Evolutionary conservation across 139 green algal genomes (phyloP).

Genomic region (Chlorella sorokiniana): DNA sequence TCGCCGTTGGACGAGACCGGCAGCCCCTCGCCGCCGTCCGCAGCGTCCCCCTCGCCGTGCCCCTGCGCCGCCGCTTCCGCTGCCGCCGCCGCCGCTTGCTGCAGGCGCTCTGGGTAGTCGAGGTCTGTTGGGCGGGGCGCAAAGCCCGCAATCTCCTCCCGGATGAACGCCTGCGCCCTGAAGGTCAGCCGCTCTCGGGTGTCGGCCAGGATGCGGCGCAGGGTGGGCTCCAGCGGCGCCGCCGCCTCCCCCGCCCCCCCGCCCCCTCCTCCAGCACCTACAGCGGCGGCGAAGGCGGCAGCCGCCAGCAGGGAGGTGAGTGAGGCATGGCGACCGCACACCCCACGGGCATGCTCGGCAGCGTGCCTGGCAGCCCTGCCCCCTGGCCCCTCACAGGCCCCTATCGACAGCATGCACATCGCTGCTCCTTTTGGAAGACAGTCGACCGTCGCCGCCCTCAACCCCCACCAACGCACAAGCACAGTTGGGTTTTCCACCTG

Average conservation of each 20-base stretch:
- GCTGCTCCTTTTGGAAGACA: no score
- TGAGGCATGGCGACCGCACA: not conserved
- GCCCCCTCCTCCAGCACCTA: conserved; percentile 85
- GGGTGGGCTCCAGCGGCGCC: conserved; percentile 76
- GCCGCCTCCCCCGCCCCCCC: conserved; percentile 57
- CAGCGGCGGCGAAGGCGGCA: not conserved
- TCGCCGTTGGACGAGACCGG: not conserved
- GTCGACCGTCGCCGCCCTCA: no score
- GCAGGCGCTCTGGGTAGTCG: conserved; percentile 84
- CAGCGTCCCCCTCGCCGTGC: not conserved
- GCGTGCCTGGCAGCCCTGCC: no score
- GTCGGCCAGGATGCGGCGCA: conserved; percentile 84
- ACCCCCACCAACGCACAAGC: no score
- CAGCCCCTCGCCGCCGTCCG: not conserved
- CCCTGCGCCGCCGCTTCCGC: not conserved
- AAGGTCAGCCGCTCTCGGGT: conserved; percentile 92
- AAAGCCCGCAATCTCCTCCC: conserved; percentile 81
- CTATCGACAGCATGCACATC: no score
- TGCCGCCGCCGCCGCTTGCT: conserved; percentile 31
- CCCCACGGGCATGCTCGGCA: no score
- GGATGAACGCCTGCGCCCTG: conserved; percentile 74
- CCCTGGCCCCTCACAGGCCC: no score
- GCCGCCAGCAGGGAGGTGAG: not conserved
- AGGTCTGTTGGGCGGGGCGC: conserved; percentile 71
- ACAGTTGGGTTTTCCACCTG: no score